Percentiles rank a stretch among this genome's conserved stretches.
These are phyloP conservation scores for Cicer arietinum DNA, from an alignment of 306 rosid genomes.

Conservation along the genomic window DNA sequence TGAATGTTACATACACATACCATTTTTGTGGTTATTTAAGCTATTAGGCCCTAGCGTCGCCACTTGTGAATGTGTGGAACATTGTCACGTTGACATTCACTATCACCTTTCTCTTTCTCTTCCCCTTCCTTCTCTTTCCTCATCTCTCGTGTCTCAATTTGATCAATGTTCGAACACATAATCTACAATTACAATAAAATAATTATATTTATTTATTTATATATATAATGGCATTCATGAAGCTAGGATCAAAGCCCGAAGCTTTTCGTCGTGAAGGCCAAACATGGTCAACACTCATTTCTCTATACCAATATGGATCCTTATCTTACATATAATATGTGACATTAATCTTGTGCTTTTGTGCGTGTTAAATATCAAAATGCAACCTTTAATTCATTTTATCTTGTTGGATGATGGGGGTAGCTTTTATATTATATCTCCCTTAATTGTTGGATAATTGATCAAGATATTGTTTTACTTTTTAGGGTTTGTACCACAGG, in stretches of 20 bases:
- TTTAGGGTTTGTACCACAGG: conserved; percentile 83
- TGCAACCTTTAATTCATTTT: conserved; percentile 22
- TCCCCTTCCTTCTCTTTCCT: conserved; percentile 7
- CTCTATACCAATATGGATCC: background rate
- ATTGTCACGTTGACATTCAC: conserved; percentile 35
- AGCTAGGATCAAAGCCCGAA: conserved; percentile 77
- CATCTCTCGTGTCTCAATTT: conserved; percentile 22
- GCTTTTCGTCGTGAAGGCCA: conserved; percentile 81
- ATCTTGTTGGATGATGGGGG: background rate
- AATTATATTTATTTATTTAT: background rate
- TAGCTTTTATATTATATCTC: background rate
- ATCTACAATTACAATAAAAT: background rate
- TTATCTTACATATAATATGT: background rate
- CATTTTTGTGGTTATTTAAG: conserved; percentile 52
- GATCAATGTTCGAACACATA: conserved; percentile 8
- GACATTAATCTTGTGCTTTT: background rate
- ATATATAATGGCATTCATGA: conserved; percentile 62
- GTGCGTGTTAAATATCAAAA: conserved; percentile 18
- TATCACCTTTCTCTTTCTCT: conserved; percentile 28
- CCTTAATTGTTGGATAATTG: conserved; percentile 19
- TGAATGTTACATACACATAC: conserved; percentile 10
- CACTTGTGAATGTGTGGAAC: conserved; percentile 28
- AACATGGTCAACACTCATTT: conserved; percentile 59
- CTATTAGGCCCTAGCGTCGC: conserved; percentile 64
- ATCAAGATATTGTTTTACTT: conserved; percentile 30